A percentile compares a stretch with the other conserved stretches of the same genome.
Evolutionary conservation across 176 grass and related monocot species (phyloP).

Genomic region (Canna indica): DNA sequence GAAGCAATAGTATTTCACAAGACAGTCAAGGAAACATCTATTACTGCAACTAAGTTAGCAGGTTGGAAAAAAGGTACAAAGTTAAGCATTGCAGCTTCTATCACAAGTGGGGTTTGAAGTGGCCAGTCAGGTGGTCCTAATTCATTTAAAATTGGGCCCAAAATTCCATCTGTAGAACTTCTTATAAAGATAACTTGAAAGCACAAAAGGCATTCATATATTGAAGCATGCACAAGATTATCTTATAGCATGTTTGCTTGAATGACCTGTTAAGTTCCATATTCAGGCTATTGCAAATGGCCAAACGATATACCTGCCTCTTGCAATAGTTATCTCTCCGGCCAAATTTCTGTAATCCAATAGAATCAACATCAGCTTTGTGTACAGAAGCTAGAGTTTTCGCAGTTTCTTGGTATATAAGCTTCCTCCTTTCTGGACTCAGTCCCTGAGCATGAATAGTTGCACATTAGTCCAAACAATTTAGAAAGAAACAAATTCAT

Average conservation of each 20-base stretch:
- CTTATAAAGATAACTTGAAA: neutral
- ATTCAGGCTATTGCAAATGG: neutral
- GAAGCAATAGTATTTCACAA: neutral
- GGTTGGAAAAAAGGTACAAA: neutral
- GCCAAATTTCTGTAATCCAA: conserved; percentile 81
- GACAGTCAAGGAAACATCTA: neutral
- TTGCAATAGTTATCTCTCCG: conserved; percentile 93
- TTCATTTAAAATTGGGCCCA: neutral
- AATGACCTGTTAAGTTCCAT: neutral
- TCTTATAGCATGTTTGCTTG: neutral
- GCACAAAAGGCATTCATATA: neutral
- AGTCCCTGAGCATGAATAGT: conserved; percentile 33
- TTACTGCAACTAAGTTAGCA: neutral
- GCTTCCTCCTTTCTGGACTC: conserved; percentile 40
- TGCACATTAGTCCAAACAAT: conserved; percentile 7
- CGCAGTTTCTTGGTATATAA: conserved; percentile 50
- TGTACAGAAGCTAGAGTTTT: conserved; percentile 73
- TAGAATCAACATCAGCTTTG: conserved; percentile 49
- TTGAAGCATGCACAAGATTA: neutral
- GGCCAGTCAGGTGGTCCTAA: neutral
- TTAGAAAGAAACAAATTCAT: neutral
- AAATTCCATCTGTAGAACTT: neutral
- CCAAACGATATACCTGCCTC: conserved; percentile 57
- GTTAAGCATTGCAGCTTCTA: neutral
- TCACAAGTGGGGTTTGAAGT: neutral